Evolutionary conservation across 805 yeast species (phyloP), one percentile per base, ranked within the genome.

Genomic region (Suhomyces tanzawaensis): DNA sequence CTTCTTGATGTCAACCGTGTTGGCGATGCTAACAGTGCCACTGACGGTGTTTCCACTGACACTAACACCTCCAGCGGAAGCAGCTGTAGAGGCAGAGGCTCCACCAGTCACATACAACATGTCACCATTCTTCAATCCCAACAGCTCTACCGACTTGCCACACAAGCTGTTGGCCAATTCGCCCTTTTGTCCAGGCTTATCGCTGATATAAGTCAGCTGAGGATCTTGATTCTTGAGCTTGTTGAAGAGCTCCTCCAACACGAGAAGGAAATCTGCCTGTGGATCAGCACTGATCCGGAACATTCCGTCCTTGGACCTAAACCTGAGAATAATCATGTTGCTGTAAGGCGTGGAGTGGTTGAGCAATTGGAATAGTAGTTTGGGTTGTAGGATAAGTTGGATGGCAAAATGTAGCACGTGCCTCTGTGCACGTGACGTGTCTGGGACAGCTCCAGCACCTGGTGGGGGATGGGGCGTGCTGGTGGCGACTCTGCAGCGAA

Each of bases 261-360:
- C 75, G 0, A 49, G 47, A 3, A 60, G 53, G 42, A 85, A 78
- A 7, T 64, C 64, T 15, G 68, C 70, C 1, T 49, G 33, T 3
- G 67, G 61, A 18, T 77, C 77, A 19, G 76, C 77, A 18, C 65
- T 57, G 24, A 85, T 73, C 38, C 98, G 74, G 56, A 77, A 79
- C 76, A 80, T 82, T 7, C 98, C 98, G 48, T 85, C 85, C 52
- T 78, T 86, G 19, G 93, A 72, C 53, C 96, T 75, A 62, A 93
- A 87, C 53, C 99, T 64, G 48, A 90, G 55, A 39, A 66, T 61
- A 62, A 59, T 24, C 24, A 22, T 35, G 11, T 17, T 33, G 30
- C 14, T 32, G 32, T 17, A 8, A 8, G 28, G 5, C 14, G 32
- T 29, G 17, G 7, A 29, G 32, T 29, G 11, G 24, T 21, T 21